Conservation (phyloP, 1,284 basidiomycete genomes). For the Apiotrichum gracile region DNA sequence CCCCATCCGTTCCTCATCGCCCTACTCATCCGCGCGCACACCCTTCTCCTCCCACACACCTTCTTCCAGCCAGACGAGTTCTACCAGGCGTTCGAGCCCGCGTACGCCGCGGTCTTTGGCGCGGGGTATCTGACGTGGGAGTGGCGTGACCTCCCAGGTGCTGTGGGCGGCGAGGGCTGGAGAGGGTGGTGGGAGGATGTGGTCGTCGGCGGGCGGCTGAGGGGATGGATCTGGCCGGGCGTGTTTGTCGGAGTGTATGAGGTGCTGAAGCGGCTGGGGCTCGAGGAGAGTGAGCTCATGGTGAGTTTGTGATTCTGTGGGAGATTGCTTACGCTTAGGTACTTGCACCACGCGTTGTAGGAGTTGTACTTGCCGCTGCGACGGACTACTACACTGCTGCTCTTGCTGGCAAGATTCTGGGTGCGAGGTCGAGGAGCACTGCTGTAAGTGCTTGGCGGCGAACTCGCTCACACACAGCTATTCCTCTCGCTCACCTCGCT, state of each 20-base stretch:
- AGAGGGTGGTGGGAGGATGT: constrained; percentile 47
- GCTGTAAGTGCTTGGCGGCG: constrained; percentile 54
- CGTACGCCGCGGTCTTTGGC: constrained; percentile 80
- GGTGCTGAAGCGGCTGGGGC: constrained; percentile 3
- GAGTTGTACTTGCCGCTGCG: constrained; percentile 70
- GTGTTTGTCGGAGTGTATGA: constrained; percentile 9
- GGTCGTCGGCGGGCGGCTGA: constrained; percentile 21
- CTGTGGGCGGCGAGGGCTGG: constrained; percentile 22
- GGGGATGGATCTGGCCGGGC: constrained; percentile 23
- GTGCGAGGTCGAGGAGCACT: constrained; percentile 56
- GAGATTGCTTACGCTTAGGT: constrained; percentile 31
- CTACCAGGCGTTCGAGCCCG: constrained; percentile 90
- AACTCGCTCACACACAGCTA: constrained; percentile 51
- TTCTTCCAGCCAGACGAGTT: constrained; percentile 99
- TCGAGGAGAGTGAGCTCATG: constrained; percentile 55
- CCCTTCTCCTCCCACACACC: constrained; percentile 61
- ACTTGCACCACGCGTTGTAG: constrained; percentile 65
- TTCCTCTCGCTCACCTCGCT: constrained; percentile 77
- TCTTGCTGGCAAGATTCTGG: constrained; percentile 59
- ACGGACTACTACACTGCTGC: constrained; percentile 71
- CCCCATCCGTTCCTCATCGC: constrained; percentile 30
- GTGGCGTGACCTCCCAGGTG: constrained; percentile 68
- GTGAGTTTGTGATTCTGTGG: constrained; percentile 48
- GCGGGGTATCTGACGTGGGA: constrained; percentile 95
- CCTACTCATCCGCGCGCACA: constrained; percentile 44